Conservation (phyloP, 1,284 basidiomycete genomes). For the Thecaphora frezii region DNA sequence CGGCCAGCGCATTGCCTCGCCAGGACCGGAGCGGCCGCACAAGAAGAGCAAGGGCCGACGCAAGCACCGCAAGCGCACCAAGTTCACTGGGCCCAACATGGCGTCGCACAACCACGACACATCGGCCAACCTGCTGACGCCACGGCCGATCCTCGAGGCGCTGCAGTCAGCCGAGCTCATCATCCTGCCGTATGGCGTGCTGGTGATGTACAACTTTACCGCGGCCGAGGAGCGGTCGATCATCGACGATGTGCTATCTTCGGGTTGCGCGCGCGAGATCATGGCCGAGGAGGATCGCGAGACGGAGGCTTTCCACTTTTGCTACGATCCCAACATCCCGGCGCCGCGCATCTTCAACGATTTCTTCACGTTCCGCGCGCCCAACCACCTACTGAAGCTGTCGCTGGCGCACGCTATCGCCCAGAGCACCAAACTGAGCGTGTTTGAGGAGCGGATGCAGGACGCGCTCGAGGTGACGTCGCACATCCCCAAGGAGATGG, state of each 20-base stretch:
- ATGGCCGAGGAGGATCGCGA: slow-evolving; percentile 45
- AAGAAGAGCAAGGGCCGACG: slow-evolving; percentile 5
- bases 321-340: slow-evolving; percentile 79
- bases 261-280: slow-evolving; percentile 45
- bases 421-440: slow-evolving; percentile 86
- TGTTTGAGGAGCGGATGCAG: slow-evolving; percentile 81
- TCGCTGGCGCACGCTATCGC: slow-evolving; percentile 91
- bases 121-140: slow-evolving; percentile 50
- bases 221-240: slow-evolving; percentile 51
- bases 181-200: slow-evolving; percentile 55
- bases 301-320: slow-evolving; percentile 51
- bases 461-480: slow-evolving; percentile 76
- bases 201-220: slow-evolving; percentile 59
- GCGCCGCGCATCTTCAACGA: slow-evolving; percentile 75
- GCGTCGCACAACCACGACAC: slow-evolving; percentile 58
- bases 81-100: slow-evolving; percentile 48
- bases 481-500: slow-evolving; percentile 83
- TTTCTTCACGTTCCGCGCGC: slow-evolving; percentile 72
- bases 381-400: slow-evolving; percentile 70
- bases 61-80: slow-evolving; percentile 17
- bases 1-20: too few relatives aligned
- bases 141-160: slow-evolving; percentile 51
- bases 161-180: slow-evolving; percentile 55
- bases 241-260: slow-evolving; percentile 52
- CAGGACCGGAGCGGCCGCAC: background rate